Percentiles rank a stretch among this genome's conserved stretches.
Conservation (phyloP, 2,329 filamentous ascomycete genomes). For the Hymenoscyphus repandus region DNA sequence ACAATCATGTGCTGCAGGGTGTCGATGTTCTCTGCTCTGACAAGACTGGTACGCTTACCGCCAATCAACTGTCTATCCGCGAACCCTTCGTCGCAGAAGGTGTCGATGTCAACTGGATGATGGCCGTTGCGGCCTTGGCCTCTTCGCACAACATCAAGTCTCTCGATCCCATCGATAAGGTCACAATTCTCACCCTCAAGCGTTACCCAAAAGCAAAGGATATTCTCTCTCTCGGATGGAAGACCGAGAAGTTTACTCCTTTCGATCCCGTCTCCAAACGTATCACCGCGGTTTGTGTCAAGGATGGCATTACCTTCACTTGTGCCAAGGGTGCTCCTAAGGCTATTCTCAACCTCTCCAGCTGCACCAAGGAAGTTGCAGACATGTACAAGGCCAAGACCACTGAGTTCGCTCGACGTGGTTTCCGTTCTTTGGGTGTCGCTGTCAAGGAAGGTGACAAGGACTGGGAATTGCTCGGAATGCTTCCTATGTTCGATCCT, state of each 20-base stretch:
- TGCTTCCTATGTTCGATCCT: conserved; percentile 77
- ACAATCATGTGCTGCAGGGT: conserved; percentile 35
- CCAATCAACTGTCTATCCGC: conserved; percentile 70
- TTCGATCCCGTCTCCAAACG: conserved; percentile 79
- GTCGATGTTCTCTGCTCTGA: conserved; percentile 77
- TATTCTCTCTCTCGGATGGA: conserved; percentile 69
- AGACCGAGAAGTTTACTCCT: conserved; percentile 70
- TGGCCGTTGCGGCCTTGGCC: conserved; percentile 71
- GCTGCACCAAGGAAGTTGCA: conserved; percentile 60
- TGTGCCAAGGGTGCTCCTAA: conserved; percentile 76
- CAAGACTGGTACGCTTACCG: conserved; percentile 74
- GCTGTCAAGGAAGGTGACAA: conserved; percentile 73
- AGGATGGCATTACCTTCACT: conserved; percentile 64
- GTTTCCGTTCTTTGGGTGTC: conserved; percentile 76
- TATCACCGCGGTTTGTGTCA: conserved; percentile 65
- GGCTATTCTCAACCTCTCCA: conserved; percentile 64
- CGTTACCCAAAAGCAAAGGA: conserved; percentile 73
- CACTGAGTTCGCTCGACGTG: conserved; percentile 69
- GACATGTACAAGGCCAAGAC: conserved; percentile 67
- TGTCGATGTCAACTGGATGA: conserved; percentile 79
- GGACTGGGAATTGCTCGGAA: conserved; percentile 65
- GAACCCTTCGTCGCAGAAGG: conserved; percentile 73
- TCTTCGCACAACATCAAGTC: conserved; percentile 77
- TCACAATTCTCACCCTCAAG: conserved; percentile 70
- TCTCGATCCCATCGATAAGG: conserved; percentile 74